Evolutionary conservation across 441 rosid species (phyloP).

Genomic region (Melastoma candidum): DNA sequence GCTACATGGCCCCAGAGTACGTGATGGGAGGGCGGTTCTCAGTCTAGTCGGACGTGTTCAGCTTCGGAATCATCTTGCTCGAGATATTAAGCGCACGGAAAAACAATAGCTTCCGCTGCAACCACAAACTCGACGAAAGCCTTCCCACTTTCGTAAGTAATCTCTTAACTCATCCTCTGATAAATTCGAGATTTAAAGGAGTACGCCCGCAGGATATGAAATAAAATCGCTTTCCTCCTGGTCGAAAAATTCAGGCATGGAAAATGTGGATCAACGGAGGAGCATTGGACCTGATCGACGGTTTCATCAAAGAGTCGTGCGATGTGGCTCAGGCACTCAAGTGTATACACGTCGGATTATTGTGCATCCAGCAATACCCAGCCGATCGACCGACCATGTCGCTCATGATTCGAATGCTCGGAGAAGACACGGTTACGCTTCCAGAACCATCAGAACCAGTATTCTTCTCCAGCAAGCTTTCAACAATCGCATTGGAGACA

Average conservation of each 20-base stretch:
- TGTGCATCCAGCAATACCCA: slow-evolving; percentile 49
- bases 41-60: slow-evolving; percentile 33
- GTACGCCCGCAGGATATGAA: too few relatives aligned
- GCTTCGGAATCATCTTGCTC: slow-evolving; percentile 36
- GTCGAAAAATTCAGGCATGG: slow-evolving; percentile 31
- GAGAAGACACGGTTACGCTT: slow-evolving; percentile 20
- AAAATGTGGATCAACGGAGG: slow-evolving; percentile 29
- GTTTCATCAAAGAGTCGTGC: slow-evolving; percentile 21
- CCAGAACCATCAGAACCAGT: slow-evolving; percentile 30
- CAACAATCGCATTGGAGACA: too few relatives aligned
- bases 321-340: slow-evolving; percentile 14
- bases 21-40: slow-evolving; percentile 43
- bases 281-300: slow-evolving; percentile 24
- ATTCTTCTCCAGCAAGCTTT: neutral
- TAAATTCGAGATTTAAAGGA: too few relatives aligned
- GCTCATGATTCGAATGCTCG: slow-evolving; percentile 24
- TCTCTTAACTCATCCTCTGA: neutral
- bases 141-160: slow-evolving; percentile 25
- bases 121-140: slow-evolving; percentile 8
- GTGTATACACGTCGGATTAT: slow-evolving; percentile 38
- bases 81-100: slow-evolving; percentile 33
- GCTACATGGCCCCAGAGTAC: slow-evolving; percentile 43
- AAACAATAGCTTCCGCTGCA: slow-evolving; percentile 19
- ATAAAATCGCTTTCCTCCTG: too few relatives aligned
- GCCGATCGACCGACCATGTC: slow-evolving; percentile 40